Conservation (phyloP, 768 basidiomycete species). For the Trichaptum fuscoviolaceum region DNA sequence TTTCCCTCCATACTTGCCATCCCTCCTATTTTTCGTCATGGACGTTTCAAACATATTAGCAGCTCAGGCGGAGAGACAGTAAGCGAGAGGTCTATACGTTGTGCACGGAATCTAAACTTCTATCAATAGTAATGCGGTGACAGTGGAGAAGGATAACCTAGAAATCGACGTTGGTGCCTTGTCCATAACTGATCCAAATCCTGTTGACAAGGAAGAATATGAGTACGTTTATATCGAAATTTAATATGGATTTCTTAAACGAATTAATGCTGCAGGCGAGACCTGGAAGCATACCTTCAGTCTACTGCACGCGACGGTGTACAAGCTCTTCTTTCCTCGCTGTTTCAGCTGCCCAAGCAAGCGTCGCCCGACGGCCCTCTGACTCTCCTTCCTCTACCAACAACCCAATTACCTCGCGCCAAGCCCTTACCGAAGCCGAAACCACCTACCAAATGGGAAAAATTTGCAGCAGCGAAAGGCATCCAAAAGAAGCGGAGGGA, state of each 20-base stretch:
- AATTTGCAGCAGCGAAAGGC: conserved; percentile 90
- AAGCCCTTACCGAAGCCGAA: conserved; percentile 94
- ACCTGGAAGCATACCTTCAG: conserved; percentile 78
- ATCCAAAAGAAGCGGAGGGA: conserved; percentile 78
- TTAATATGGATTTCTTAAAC: neutral
- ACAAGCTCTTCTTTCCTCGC: conserved; percentile 71
- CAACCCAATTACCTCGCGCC: conserved; percentile 75
- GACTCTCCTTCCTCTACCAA: conserved; percentile 73
- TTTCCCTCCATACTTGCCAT: neutral
- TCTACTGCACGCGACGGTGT: conserved; percentile 74
- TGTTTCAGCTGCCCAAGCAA: conserved; percentile 78
- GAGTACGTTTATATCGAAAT: conserved; percentile 40
- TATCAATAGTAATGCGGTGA: conserved; percentile 52
- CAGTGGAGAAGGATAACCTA: conserved; percentile 74
- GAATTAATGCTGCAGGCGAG: conserved; percentile 39
- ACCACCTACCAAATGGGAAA: conserved; percentile 93
- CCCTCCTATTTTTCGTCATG: conserved; percentile 37
- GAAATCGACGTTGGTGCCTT: conserved; percentile 80
- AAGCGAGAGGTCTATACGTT: conserved; percentile 21
- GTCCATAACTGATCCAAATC: conserved; percentile 82
- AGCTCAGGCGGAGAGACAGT: conserved; percentile 69
- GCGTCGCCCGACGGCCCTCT: conserved; percentile 77
- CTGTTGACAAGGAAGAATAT: conserved; percentile 82
- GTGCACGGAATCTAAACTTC: neutral
- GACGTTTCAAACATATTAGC: conserved; percentile 80